These are phyloP conservation scores for Candida buenavistaensis DNA, from an alignment of 1,139 yeast species.

Conservation along the genomic window DNA sequence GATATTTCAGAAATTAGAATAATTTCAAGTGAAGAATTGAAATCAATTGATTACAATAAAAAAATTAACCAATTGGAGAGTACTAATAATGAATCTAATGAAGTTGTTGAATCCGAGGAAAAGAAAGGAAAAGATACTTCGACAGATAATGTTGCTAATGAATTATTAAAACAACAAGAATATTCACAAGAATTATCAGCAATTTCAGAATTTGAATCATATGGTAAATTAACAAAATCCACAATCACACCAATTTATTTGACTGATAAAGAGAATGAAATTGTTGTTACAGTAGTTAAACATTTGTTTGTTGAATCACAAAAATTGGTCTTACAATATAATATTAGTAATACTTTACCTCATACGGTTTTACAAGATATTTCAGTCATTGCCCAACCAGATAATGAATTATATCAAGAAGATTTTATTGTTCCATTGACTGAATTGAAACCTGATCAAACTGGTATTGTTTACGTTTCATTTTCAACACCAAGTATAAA, in stretches of 20 bases:
- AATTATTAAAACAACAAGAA: constrained; percentile 55
- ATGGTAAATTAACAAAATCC: constrained; percentile 76
- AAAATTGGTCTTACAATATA: constrained; percentile 81
- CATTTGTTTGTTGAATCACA: constrained; percentile 68
- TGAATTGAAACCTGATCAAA: constrained; percentile 66
- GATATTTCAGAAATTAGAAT: constrained; percentile 67
- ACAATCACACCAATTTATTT: constrained; percentile 61
- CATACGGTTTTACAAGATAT: constrained; percentile 79
- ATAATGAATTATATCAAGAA: constrained; percentile 59
- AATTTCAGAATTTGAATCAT: constrained; percentile 67
- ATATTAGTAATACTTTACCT: constrained; percentile 80
- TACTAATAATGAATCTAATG: constrained; percentile 15
- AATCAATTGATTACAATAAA: constrained; percentile 57
- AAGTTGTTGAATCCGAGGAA: constrained; percentile 11
- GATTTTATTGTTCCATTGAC: constrained; percentile 76
- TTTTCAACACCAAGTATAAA: constrained; percentile 55
- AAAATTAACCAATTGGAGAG: constrained; percentile 54
- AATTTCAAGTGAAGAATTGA: constrained; percentile 62
- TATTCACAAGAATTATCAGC: constrained; percentile 65
- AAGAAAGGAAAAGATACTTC: constrained; percentile 9
- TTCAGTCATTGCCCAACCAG: constrained; percentile 70
- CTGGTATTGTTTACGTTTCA: constrained; percentile 79
- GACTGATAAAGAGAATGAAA: constrained; percentile 93
- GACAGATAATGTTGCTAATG: constrained; percentile 26
- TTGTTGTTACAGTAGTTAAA: constrained; percentile 80